Percentiles rank a stretch among this genome's conserved stretches.
These are phyloP conservation scores for Pseudevernia furfuracea DNA, from an alignment of 495 filamentous ascomycete species.

Conservation along the genomic window DNA sequence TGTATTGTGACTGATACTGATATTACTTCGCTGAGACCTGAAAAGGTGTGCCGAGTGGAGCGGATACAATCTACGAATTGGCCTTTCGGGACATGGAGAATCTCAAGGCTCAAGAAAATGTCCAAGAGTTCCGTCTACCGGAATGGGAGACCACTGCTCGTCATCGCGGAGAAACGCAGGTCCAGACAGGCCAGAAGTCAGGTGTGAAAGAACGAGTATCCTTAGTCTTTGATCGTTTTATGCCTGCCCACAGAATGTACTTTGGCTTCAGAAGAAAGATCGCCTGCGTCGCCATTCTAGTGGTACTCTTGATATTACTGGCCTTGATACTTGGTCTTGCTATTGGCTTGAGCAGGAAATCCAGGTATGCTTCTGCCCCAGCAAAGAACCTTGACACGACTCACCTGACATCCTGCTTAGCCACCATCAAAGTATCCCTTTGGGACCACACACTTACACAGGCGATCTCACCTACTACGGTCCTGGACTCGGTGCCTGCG, in stretches of 20 bases:
- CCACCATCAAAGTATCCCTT: conserved; percentile 39
- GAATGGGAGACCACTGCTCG: conserved; percentile 10
- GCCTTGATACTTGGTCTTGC: conserved; percentile 50
- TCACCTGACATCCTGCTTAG: conserved; percentile 18
- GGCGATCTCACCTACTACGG: conserved; percentile 69
- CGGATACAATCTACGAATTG: background rate
- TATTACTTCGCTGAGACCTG: too few relatives aligned
- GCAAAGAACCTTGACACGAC: conserved; percentile 10
- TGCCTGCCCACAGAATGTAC: conserved; percentile 8
- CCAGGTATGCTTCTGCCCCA: conserved; percentile 13
- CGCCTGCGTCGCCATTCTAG: conserved; percentile 24
- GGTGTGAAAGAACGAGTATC: background rate
- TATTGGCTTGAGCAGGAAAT: conserved; percentile 39
- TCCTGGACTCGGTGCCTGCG: conserved; percentile 65
- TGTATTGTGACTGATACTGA: too few relatives aligned
- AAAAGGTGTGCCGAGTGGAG: background rate
- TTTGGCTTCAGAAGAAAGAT: conserved; percentile 6
- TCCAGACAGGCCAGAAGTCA: background rate
- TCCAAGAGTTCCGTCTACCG: background rate
- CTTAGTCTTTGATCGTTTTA: background rate
- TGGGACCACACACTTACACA: conserved; percentile 37
- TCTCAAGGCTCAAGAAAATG: background rate
- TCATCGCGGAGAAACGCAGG: conserved; percentile 7
- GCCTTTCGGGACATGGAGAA: background rate
- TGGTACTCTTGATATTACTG: conserved; percentile 34